Evolutionary conservation across 352 stramenopile species (phyloP).

Genomic region (Pythium oligandrum): DNA sequence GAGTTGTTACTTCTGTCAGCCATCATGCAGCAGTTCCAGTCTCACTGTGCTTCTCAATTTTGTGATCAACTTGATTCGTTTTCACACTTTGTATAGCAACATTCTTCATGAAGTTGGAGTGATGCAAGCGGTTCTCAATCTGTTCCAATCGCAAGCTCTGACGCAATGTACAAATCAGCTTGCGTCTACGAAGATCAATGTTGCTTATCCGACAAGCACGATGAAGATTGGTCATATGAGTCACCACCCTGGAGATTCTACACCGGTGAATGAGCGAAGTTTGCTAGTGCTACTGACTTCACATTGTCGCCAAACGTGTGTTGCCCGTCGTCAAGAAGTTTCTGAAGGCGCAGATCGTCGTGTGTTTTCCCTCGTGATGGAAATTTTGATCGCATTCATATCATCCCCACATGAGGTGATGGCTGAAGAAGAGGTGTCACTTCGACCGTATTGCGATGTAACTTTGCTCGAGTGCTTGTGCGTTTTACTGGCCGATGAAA

Average conservation of each 20-base stretch:
- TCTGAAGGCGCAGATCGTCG: constrained; percentile 6
- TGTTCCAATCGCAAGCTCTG: constrained; percentile 42
- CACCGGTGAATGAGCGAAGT: constrained; percentile 25
- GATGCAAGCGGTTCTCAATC: constrained; percentile 24
- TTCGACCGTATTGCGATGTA: constrained; percentile 10
- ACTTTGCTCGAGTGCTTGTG: constrained; percentile 44
- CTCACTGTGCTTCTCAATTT: constrained; percentile 29
- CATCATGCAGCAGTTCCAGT: background rate
- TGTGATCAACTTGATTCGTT: constrained; percentile 37
- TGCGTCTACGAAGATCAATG: constrained; percentile 30
- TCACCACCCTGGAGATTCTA: constrained; percentile 12
- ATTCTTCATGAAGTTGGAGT: constrained; percentile 36
- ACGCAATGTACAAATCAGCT: constrained; percentile 20
- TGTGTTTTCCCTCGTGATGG: constrained; percentile 35
- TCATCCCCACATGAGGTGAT: constrained; percentile 7
- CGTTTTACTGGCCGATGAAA: constrained; percentile 22
- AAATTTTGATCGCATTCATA: constrained; percentile 34
- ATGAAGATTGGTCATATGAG: constrained; percentile 23
- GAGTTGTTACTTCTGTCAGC: background rate
- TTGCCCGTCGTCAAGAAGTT: constrained; percentile 6
- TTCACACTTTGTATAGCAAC: constrained; percentile 34
- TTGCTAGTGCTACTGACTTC: constrained; percentile 40
- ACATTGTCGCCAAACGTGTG: constrained; percentile 40
- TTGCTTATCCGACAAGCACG: constrained; percentile 45
- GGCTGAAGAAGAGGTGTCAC: constrained; percentile 20